Conservation (phyloP, 805 yeast genomes). For the Kodamaea laetipori region DNA sequence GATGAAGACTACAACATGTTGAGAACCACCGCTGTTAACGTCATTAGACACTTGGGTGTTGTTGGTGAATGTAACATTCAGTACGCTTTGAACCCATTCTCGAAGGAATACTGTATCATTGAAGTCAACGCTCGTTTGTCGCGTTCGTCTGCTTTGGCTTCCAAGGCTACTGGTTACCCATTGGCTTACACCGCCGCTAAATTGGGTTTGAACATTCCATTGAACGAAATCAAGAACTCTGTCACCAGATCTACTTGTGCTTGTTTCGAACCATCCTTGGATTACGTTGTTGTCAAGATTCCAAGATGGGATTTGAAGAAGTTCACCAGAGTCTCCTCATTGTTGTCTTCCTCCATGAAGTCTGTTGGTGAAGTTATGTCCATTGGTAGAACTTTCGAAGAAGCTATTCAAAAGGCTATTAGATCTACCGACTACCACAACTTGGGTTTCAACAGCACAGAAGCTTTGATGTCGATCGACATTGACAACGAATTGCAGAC, state of each 20-base stretch:
- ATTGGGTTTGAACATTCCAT: constrained; percentile 87
- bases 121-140: constrained; percentile 98
- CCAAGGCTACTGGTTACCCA: constrained; percentile 98
- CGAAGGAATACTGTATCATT: constrained; percentile 93
- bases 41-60: constrained; percentile 95
- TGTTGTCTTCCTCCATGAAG: constrained; percentile 92
- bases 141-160: constrained; percentile 97
- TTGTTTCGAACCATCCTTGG: constrained; percentile 96
- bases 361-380: constrained; percentile 99
- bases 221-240: constrained; percentile 87
- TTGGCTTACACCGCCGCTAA: constrained; percentile 98
- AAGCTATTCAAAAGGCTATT: constrained; percentile 96
- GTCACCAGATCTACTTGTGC: constrained; percentile 94
- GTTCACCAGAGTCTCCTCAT: constrained; percentile 87
- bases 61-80: constrained; percentile 99
- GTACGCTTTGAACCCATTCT: constrained; percentile 90
- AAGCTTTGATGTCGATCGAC: constrained; percentile 85
- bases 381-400: constrained; percentile 96
- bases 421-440: constrained; percentile 95
- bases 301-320: constrained; percentile 99
- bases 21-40: constrained; percentile 96
- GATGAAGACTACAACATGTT: constrained; percentile 98
- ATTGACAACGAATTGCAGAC: constrained; percentile 92
- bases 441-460: constrained; percentile 86
- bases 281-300: constrained; percentile 94